phyloP scores from a whole-genome alignment of 2,329 filamentous ascomycete genomes.

The Aspergillus quadricinctus region DNA sequence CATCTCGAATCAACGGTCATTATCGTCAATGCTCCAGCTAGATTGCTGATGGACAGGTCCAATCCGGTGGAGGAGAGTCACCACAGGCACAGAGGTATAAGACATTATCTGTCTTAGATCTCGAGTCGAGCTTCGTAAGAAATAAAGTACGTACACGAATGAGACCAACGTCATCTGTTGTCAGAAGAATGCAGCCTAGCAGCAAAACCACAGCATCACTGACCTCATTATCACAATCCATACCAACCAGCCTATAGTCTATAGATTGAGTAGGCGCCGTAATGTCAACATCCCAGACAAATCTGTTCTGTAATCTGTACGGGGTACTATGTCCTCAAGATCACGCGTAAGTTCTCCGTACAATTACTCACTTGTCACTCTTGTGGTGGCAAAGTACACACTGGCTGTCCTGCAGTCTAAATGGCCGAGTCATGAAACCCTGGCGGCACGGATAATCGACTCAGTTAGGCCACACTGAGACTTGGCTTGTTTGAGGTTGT shows the following conservation, averaged over 20 bases:
- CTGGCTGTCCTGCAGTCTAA: not conserved
- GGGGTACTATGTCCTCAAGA: no score
- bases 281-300: not conserved
- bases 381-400: not conserved
- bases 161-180: not conserved
- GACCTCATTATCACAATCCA: not conserved
- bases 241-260: not conserved
- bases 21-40: not conserved
- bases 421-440: not conserved
- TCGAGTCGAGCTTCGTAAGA: not conserved
- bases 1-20: not conserved
- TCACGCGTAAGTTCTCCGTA: no score
- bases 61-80: not conserved
- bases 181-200: not conserved
- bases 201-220: not conserved
- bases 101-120: not conserved
- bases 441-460: not conserved
- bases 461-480: not conserved
- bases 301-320: not conserved
- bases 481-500: conserved; percentile 1
- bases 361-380: not conserved
- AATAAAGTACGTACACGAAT: not conserved
- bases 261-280: not conserved
- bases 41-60: not conserved
- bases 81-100: no score